A percentile compares a stretch with the other conserved stretches of the same genome.
These are phyloP conservation scores for Lathyrus aphaca DNA, from an alignment of 306 rosid species.

Conservation along the genomic window DNA sequence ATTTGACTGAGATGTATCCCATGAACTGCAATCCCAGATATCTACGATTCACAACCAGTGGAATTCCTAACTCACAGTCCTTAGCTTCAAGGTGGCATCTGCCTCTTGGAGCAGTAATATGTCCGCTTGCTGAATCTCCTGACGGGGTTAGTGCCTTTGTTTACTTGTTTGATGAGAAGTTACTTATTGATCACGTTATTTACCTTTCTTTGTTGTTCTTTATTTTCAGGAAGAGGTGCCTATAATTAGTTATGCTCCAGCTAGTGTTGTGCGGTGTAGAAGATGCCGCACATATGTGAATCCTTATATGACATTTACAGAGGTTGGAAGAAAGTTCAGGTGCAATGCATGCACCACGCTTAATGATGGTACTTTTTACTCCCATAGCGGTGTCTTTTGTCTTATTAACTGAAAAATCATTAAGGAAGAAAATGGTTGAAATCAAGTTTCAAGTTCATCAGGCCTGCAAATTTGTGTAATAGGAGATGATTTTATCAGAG, in stretches of 20 bases:
- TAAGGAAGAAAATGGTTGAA: slow-evolving; percentile 17
- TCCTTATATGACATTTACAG: slow-evolving; percentile 89
- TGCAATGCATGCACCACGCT: slow-evolving; percentile 89
- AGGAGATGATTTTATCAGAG: neutral
- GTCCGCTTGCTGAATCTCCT: slow-evolving; percentile 96
- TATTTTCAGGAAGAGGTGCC: slow-evolving; percentile 87
- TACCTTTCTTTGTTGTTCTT: slow-evolving; percentile 33
- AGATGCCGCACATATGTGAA: slow-evolving; percentile 97
- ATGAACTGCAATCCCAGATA: slow-evolving; percentile 77
- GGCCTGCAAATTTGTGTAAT: neutral
- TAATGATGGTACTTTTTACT: slow-evolving; percentile 80
- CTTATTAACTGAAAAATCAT: slow-evolving; percentile 3
- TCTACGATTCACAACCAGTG: slow-evolving; percentile 82
- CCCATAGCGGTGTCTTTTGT: slow-evolving; percentile 23
- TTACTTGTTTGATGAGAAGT: slow-evolving; percentile 35
- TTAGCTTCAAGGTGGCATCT: slow-evolving; percentile 97
- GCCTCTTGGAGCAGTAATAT: slow-evolving; percentile 97
- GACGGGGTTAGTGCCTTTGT: slow-evolving; percentile 69
- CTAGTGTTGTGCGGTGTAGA: slow-evolving; percentile 93
- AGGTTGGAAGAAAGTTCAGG: slow-evolving; percentile 94
- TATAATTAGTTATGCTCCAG: slow-evolving; percentile 73
- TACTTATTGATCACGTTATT: slow-evolving; percentile 20
- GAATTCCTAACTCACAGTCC: slow-evolving; percentile 91
- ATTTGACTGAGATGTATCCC: slow-evolving; percentile 62
- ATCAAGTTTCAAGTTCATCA: slow-evolving; percentile 4